These are phyloP conservation scores for Lagenaria siceraria DNA, from an alignment of 306 rosid species.

Conservation along the genomic window DNA sequence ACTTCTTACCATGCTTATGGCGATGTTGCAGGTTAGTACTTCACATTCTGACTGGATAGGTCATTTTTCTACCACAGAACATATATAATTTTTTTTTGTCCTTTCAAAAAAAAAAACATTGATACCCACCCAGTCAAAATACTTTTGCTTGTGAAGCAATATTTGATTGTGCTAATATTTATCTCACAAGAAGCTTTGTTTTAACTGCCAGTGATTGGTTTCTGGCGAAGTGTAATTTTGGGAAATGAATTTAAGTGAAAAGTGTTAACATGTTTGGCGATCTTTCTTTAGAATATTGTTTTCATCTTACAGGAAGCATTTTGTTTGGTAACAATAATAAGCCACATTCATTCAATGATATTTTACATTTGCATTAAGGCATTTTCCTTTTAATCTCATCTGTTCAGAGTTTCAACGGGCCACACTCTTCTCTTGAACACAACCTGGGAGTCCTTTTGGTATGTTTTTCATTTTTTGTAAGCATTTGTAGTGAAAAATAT, in stretches of 20 bases:
- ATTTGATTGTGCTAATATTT: background rate
- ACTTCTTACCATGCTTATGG: conserved; percentile 84
- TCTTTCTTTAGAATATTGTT: background rate
- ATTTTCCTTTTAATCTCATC: background rate
- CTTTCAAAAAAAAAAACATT: background rate
- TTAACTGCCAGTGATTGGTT: background rate
- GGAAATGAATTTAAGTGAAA: background rate
- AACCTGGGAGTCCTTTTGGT: conserved; percentile 88
- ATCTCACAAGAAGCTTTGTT: background rate
- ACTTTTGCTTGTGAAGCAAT: background rate
- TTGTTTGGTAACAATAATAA: background rate
- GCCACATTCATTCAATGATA: background rate
- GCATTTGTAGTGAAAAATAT: background rate
- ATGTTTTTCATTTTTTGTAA: conserved; percentile 17
- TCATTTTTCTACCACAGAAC: background rate
- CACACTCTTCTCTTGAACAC: conserved; percentile 39
- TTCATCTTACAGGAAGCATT: background rate
- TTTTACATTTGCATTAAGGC: background rate
- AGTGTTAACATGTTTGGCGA: background rate
- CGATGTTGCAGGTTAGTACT: conserved; percentile 67
- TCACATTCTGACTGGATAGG: background rate
- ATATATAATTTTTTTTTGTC: background rate
- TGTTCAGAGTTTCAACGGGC: conserved; percentile 38
- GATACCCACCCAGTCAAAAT: background rate
- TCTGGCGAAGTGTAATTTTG: background rate